These are phyloP conservation scores for Microsporum ferrugineum DNA, from an alignment of 2,329 filamentous ascomycete genomes.

Conservation along the genomic window DNA sequence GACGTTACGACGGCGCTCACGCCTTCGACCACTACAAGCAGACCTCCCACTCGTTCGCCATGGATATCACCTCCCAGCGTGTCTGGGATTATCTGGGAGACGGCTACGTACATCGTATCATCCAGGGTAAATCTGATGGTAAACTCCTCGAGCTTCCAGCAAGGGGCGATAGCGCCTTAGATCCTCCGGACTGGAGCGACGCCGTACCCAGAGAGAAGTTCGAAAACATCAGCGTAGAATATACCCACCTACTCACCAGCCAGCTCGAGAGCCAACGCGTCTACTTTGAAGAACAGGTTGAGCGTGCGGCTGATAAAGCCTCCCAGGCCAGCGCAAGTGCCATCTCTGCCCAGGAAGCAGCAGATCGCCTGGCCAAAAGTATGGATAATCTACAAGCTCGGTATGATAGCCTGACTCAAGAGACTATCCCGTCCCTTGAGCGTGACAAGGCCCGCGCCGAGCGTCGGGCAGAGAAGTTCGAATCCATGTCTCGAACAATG, in stretches of 20 bases:
- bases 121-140: slow-evolving; percentile 84
- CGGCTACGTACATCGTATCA: slow-evolving; percentile 88
- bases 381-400: slow-evolving; percentile 45
- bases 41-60: slow-evolving; percentile 78
- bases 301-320: slow-evolving; percentile 81
- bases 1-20: slow-evolving; percentile 85
- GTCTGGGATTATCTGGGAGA: slow-evolving; percentile 98
- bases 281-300: slow-evolving; percentile 89
- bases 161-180: slow-evolving; percentile 35
- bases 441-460: slow-evolving; percentile 59
- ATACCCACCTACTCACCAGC: slow-evolving; percentile 82
- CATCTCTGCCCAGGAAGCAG: slow-evolving; percentile 45
- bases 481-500: slow-evolving; percentile 63
- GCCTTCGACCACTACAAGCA: slow-evolving; percentile 89
- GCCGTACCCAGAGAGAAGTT: slow-evolving; percentile 48
- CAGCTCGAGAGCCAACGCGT: slow-evolving; percentile 86
- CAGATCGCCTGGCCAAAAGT: slow-evolving; percentile 50
- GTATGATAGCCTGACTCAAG: slow-evolving; percentile 41
- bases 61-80: slow-evolving; percentile 85
- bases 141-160: slow-evolving; percentile 84
- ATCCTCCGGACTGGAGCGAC: slow-evolving; percentile 35
- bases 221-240: slow-evolving; percentile 78
- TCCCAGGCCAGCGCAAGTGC: slow-evolving; percentile 54
- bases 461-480: slow-evolving; percentile 57
- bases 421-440: slow-evolving; percentile 58